Base-by-base conservation (phyloP, 2,329 filamentous ascomycete species). In the Massarina eburnea region DNA sequence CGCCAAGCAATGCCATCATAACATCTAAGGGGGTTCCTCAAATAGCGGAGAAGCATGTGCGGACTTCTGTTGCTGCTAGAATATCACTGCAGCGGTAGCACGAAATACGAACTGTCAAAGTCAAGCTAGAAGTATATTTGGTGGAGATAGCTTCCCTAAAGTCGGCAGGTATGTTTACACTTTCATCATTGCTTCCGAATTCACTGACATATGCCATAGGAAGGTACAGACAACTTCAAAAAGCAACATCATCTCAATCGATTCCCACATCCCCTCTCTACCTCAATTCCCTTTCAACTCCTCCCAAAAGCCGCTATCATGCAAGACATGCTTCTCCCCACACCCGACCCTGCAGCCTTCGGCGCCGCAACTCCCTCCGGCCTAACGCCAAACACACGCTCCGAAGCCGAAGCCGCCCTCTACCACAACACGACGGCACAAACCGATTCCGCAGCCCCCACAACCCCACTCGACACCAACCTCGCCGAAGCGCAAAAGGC, bases 401-500 rank as follows among this genome's bases (percentile, higher is more conserved):
- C 59, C 10, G 59, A 69, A 58, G 67, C 61, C 17, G 67, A 70
- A 53, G 60, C 55, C n/a, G 62, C 60, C 19, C 58, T 70, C 35
- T 55, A 55, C 1, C 51, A 54, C 22, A 70, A 70, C 53, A 61
- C 51, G 17, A 42, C 39, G 22, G 43, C 55, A 9, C 66, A 69
- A 47, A 70, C 67, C 18, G 67, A 70, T 34, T 63, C 65, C 8
- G 67, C 67, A 27, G 67, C 66, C 3, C 67, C 67, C 3, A 62
- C 65, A 14, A 58, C 57, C 12, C 47, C 47, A 1, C 32, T 59
- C 19, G 27, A 43, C 2, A 30, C 35, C 10, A 35, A 51, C 20
- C 34, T 47, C 29, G 43, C 48, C 15, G 66, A 68, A 45, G 65
- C 64, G 8, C 49, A 55, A 17, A 49, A 52, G n/a, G 61, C 64